Evolutionary conservation across 1,284 basidiomycete species (phyloP), one percentile per base, ranked within the genome.

Genomic region (Earliella scabrosa): DNA sequence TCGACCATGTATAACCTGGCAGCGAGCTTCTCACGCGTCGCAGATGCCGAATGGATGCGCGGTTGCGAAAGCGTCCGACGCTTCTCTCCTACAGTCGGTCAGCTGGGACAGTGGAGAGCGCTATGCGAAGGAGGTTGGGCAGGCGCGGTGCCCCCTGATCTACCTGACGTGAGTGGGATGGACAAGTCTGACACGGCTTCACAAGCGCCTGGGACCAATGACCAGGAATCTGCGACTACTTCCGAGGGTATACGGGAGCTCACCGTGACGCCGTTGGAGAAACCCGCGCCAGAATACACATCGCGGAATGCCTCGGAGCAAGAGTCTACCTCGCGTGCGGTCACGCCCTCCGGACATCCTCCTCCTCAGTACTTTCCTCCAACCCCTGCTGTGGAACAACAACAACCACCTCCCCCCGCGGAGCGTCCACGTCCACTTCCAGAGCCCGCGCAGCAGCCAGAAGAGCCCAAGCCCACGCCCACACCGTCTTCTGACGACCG

Each of bases 81-180:
- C 8, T 82, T 83, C 64, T 80, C 86, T 16, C 83, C 87, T 0
- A 80, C 79, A 7, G 77, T 92, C 29, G 90, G 88, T 1, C 77
- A 76, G 21, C 75, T 92, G 7, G 87, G 85, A 7, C 82, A 90
- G 75, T 90, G 85, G 83, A 78, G 83, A 41, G 76, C 83, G 2
- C 71, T 88, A 7, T 91, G 90, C 63, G 90, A 92, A 71, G 88
- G 86, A 9, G 83, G 82, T 13, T 92, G 89, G 87, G 74, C 75
- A 6, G 83, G 84, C 0, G 66, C 77, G 4, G 57, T 85, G 4
- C 89, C 88, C 0, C 68, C 71, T 35, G 81, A 80, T 63, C 68
- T 89, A 3, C 81, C 80, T 0, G 77, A 82, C 50, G 58, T 73
- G 18, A 73, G 74, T 23, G 58, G 9, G 52, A 18, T 39, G 6